These are phyloP conservation scores for Brassica carinata DNA, from an alignment of 345 rosid genomes.

Conservation along the genomic window DNA sequence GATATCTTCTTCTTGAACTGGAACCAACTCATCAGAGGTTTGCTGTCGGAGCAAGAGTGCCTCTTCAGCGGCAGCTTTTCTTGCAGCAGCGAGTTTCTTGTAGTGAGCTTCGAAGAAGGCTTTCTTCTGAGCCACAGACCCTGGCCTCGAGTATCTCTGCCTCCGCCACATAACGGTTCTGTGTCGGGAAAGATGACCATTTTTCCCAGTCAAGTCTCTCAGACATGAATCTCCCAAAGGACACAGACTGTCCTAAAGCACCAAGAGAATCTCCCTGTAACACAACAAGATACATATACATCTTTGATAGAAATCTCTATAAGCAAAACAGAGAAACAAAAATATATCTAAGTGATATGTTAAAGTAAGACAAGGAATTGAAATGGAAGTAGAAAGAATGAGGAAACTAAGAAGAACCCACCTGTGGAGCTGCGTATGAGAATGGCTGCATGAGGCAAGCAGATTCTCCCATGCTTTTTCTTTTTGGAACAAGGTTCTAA, in stretches of 20 bases:
- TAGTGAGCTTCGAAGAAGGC: slow-evolving; percentile 91
- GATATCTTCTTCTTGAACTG: slow-evolving; percentile 27
- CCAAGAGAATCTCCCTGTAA: slow-evolving; percentile 58
- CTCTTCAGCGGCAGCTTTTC: slow-evolving; percentile 60
- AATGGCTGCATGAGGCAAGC: slow-evolving; percentile 87
- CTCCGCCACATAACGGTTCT: slow-evolving; percentile 74
- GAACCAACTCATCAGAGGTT: slow-evolving; percentile 20
- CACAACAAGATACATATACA: slow-evolving; percentile 18
- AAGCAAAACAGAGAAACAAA: slow-evolving; percentile 18
- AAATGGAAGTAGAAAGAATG: slow-evolving; percentile 1
- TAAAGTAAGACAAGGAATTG: not conserved
- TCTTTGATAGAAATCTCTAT: not conserved
- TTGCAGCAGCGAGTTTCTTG: slow-evolving; percentile 76
- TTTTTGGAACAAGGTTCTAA: slow-evolving; percentile 3
- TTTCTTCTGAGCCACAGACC: slow-evolving; percentile 87
- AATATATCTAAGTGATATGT: not conserved
- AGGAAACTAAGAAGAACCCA: slow-evolving; percentile 15
- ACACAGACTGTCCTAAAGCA: slow-evolving; percentile 76
- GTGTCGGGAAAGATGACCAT: slow-evolving; percentile 74
- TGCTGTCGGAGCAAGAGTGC: slow-evolving; percentile 67
- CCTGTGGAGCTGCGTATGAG: slow-evolving; percentile 77
- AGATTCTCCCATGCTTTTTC: slow-evolving; percentile 68
- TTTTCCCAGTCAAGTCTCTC: slow-evolving; percentile 93
- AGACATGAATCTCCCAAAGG: slow-evolving; percentile 87
- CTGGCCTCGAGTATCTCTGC: slow-evolving; percentile 77